Evolutionary conservation across 805 yeast species (phyloP), one percentile per base, ranked within the genome.

Genomic region (Saturnispora diversa): DNA sequence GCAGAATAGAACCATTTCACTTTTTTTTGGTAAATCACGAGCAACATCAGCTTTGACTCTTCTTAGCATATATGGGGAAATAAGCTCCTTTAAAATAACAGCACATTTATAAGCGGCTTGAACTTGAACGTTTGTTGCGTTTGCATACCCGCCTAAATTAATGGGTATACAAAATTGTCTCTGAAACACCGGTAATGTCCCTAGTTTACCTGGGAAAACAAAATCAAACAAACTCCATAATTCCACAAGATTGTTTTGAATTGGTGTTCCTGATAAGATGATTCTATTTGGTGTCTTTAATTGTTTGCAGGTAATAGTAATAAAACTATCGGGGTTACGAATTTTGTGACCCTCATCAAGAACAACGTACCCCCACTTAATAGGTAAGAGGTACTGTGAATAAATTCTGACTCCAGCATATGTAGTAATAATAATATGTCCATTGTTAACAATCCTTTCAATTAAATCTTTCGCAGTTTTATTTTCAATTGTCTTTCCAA

Each of bases 81-180:
- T 85, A 49, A 90, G 62, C 51, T 92, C 95, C 37, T 95, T 68
- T 39, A 92, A 63, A 2, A 90, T 80, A 4, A 88, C 92, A 0
- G 98, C 98, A 64, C 97, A 92, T 56, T 86, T 86, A 55, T 85
- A 88, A 2, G 97, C 96, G 1, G 97, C 80, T 55, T 90, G 97
- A 0, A 92, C 97, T 56, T 92, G 97, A 3, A 92, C 75, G 56
- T 92, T 92, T 1, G 94, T 78, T 0, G 98, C 97, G 64, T 90
- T 92, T 1, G 98, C 95, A 62, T 92, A 92, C 0, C 98, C 98
- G n/a, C 98, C 98, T 56, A 84, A 71, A 54, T 87, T 90, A 33
- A 92, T 92, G 0, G 98, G 98, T 5, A 80, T 68, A 2, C 95
- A 82, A 58, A 92, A 92, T 57, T 92, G 96, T 39, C 74, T 82